Conservation (phyloP, 192 early-diverging fungal species). For the Physocladia obscura region DNA sequence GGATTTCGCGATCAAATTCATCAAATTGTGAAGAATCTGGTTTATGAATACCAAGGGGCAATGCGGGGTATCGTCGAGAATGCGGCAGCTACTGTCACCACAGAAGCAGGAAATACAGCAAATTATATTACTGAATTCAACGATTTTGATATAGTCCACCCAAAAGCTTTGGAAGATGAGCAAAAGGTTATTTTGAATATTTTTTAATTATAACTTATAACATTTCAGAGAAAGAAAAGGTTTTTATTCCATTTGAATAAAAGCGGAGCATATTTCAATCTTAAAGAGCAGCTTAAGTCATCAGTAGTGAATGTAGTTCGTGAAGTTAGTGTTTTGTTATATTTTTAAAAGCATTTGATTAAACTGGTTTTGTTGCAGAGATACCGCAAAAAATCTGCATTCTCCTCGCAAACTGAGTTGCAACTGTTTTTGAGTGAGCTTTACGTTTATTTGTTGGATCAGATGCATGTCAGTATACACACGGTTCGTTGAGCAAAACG, state of each 20-base stretch:
- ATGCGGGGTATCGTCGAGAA: slow-evolving; percentile 1
- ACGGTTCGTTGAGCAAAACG: slow-evolving; percentile 25
- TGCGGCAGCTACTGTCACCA: background rate
- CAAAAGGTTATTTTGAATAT: slow-evolving; percentile 30
- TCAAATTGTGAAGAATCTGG: slow-evolving; percentile 48
- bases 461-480: slow-evolving; percentile 56
- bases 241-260: slow-evolving; percentile 63
- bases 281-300: slow-evolving; percentile 60
- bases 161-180: slow-evolving; percentile 30
- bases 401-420: slow-evolving; percentile 49
- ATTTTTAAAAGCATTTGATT: background rate
- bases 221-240: slow-evolving; percentile 45
- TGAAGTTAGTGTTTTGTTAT: slow-evolving; percentile 35
- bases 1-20: slow-evolving; percentile 50
- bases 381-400: slow-evolving; percentile 52
- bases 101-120: background rate
- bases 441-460: slow-evolving; percentile 58
- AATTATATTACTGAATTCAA: background rate
- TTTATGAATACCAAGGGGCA: slow-evolving; percentile 45
- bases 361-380: slow-evolving; percentile 27
- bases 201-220: background rate
- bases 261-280: slow-evolving; percentile 57
- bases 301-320: slow-evolving; percentile 58
- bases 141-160: slow-evolving; percentile 22
- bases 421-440: slow-evolving; percentile 61